phyloP scores from a whole-genome alignment of 2,329 filamentous ascomycete genomes.

The Tolypocladium sp. region DNA sequence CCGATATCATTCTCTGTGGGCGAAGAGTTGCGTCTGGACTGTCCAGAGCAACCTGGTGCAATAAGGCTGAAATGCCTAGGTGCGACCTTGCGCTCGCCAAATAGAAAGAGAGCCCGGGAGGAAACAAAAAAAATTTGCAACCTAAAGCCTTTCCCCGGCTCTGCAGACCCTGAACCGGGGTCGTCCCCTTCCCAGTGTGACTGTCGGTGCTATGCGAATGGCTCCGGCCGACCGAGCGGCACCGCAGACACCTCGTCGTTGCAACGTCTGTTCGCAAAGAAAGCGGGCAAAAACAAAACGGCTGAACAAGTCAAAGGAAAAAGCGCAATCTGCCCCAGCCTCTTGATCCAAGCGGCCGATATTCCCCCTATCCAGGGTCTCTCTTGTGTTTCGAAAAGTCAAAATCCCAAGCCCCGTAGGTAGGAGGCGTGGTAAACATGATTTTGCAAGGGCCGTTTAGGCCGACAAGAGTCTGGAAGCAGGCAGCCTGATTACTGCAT shows the following conservation, averaged over 20 bases:
- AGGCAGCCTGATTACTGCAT: constrained; percentile 26
- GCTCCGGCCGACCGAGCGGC: neutral
- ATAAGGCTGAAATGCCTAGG: too few species aligned
- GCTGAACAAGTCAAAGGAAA: neutral
- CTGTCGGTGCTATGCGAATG: neutral
- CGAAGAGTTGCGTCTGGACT: neutral
- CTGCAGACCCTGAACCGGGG: too few species aligned
- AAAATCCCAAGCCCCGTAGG: neutral
- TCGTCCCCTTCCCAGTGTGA: neutral
- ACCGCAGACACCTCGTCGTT: neutral
- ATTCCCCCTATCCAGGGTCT: neutral
- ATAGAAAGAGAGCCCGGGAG: neutral
- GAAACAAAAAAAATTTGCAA: neutral
- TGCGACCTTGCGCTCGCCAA: neutral
- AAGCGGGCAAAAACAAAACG: too few species aligned
- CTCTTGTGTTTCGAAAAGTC: neutral
- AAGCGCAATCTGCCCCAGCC: neutral
- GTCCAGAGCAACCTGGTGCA: neutral
- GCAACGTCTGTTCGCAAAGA: neutral
- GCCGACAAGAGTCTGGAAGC: neutral
- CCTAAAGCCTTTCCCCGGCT: neutral
- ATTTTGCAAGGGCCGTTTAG: neutral
- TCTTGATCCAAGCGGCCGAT: neutral
- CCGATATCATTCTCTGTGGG: neutral
- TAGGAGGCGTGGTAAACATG: neutral